Percentiles rank a stretch among this genome's conserved stretches.
These are phyloP conservation scores for Thermothielavioides terrestris DNA, from an alignment of 495 filamentous ascomycete genomes.

Conservation along the genomic window DNA sequence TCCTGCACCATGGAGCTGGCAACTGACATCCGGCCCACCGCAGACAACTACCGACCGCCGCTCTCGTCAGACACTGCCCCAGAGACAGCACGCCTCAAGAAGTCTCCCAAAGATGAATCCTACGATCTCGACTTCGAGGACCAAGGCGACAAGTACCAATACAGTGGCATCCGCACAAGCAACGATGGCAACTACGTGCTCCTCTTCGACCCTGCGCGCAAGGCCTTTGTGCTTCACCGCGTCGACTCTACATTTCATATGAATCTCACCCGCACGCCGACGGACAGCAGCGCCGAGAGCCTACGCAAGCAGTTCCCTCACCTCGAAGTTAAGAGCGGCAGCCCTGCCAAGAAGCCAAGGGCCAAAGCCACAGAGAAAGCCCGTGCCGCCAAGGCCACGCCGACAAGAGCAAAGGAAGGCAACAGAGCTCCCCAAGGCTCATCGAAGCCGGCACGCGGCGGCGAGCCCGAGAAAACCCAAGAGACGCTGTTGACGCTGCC, in stretches of 20 bases:
- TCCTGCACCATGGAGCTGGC: background rate
- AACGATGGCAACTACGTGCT: conserved; percentile 46
- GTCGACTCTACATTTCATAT: conserved; percentile 53
- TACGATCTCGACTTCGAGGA: conserved; percentile 42
- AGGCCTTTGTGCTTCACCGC: conserved; percentile 48
- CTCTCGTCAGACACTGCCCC: conserved; percentile 38
- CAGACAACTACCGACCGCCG: conserved; percentile 48
- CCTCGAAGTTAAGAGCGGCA: conserved; percentile 23
- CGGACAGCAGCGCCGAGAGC: conserved; percentile 29
- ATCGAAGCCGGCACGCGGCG: conserved; percentile 4
- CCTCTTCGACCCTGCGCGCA: conserved; percentile 44
- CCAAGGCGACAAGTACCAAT: conserved; percentile 41
- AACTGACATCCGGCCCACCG: background rate
- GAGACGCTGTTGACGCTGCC: conserved; percentile 19
- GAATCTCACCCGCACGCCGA: conserved; percentile 43
- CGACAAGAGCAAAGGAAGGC: too few species aligned
- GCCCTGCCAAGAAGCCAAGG: conserved; percentile 10
- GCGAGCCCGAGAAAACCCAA: conserved; percentile 12
- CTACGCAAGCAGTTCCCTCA: conserved; percentile 37
- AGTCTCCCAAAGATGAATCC: conserved; percentile 32
- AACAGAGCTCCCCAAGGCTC: conserved; percentile 10
- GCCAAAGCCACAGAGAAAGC: conserved; percentile 14
- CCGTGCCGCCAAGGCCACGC: too few species aligned
- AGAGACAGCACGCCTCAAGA: conserved; percentile 38
- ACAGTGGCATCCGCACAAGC: conserved; percentile 39